Conservation (phyloP, 495 filamentous ascomycete genomes). For the Penicillium coprophilum region DNA sequence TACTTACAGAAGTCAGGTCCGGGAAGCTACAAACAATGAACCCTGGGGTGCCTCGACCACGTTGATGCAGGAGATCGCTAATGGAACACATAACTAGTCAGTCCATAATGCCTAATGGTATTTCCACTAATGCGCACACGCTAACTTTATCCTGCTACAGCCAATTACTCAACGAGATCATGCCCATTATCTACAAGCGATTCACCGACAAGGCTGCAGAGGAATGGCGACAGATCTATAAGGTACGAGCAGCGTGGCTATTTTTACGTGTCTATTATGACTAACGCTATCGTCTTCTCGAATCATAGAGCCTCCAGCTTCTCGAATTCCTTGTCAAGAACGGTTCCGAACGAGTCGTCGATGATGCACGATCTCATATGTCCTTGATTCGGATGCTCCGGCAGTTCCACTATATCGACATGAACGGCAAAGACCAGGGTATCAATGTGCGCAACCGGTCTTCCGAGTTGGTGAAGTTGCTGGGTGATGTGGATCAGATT, state of each 20-base stretch:
- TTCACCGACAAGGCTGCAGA: slow-evolving; percentile 98
- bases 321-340: slow-evolving; percentile 98
- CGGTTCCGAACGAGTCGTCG: slow-evolving; percentile 94
- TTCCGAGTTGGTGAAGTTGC: slow-evolving; percentile 90
- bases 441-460: slow-evolving; percentile 96
- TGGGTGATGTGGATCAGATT: slow-evolving; percentile 92
- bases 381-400: slow-evolving; percentile 96
- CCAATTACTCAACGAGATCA: slow-evolving; percentile 97
- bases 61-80: slow-evolving; percentile 95
- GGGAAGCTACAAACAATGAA: slow-evolving; percentile 97
- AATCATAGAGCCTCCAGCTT: slow-evolving; percentile 73
- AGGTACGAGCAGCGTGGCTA: slow-evolving; percentile 48
- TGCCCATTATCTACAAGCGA: slow-evolving; percentile 99
- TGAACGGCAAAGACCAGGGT: slow-evolving; percentile 96
- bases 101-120: slow-evolving; percentile 33
- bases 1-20: slow-evolving; percentile 57
- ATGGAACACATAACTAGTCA: slow-evolving; percentile 97
- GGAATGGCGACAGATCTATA: slow-evolving; percentile 99
- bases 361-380: slow-evolving; percentile 93
- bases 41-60: slow-evolving; percentile 94
- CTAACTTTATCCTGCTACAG: slow-evolving; percentile 46
- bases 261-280: not conserved
- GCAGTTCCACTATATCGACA: slow-evolving; percentile 96
- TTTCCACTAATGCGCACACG: slow-evolving; percentile 13
- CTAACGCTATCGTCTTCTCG: not conserved